Conservation (phyloP, 768 basidiomycete species). For the Paxillus ammoniavirescens region DNA sequence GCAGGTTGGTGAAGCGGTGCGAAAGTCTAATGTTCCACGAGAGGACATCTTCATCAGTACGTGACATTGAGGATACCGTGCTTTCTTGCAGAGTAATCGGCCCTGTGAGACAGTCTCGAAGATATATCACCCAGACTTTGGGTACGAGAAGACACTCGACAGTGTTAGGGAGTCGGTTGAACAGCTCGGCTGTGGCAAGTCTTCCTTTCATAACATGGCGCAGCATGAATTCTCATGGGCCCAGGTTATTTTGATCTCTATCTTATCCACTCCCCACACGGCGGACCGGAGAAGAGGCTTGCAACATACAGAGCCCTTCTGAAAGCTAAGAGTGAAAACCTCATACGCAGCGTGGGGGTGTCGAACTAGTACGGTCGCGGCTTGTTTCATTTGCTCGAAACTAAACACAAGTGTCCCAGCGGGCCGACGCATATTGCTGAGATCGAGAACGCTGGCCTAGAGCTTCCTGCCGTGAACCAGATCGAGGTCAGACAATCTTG, state of each 20-base stretch:
- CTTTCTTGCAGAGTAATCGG: not conserved
- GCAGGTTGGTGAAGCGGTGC: constrained; percentile 26
- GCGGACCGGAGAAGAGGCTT: constrained; percentile 38
- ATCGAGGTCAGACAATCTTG: not conserved
- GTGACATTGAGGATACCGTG: not conserved
- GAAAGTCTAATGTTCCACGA: constrained; percentile 18
- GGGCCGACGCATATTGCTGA: too few species aligned
- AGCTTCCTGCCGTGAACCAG: too few species aligned
- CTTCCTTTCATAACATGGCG: not conserved
- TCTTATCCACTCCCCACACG: constrained; percentile 44
- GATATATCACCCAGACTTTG: not conserved
- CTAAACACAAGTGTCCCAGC: constrained; percentile 6
- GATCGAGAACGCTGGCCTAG: too few species aligned
- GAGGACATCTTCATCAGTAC: constrained; percentile 32
- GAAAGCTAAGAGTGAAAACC: constrained; percentile 34
- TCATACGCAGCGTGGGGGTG: constrained; percentile 41
- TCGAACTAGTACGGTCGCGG: constrained; percentile 42
- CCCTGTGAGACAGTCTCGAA: constrained; percentile 22
- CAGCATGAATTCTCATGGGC: not conserved
- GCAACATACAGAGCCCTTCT: constrained; percentile 40
- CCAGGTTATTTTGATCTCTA: constrained; percentile 47
- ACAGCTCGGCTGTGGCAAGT: constrained; percentile 20
- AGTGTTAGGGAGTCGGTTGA: constrained; percentile 22
- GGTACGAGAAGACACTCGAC: constrained; percentile 15
- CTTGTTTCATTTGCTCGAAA: not conserved